Conservation (phyloP, 257 asterid genomes). For the Primulina huaijiensis region DNA sequence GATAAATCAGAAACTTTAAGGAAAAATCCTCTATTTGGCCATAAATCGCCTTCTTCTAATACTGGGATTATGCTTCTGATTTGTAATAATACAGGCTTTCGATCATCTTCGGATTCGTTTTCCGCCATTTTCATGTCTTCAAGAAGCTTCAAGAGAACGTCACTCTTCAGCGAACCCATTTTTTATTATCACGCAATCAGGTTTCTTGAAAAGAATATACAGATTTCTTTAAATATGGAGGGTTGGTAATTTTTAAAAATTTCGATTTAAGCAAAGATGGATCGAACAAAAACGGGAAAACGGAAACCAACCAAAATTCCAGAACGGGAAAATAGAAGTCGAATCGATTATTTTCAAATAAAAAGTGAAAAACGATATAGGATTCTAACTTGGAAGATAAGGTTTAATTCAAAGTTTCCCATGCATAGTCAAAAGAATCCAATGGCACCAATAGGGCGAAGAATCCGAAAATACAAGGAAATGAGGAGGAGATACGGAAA, state of each 20-base stretch:
- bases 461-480: not conserved
- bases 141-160: conserved; percentile 56
- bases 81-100: conserved; percentile 48
- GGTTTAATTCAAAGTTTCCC: not conserved
- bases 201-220: not conserved
- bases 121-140: conserved; percentile 44
- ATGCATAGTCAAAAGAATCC: not conserved
- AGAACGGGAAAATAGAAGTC: not conserved
- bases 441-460: not conserved
- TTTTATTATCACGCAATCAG: not conserved
- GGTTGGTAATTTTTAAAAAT: not conserved
- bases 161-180: conserved; percentile 54
- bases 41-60: conserved; percentile 65
- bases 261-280: not conserved
- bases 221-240: conserved; percentile 3
- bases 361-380: not conserved
- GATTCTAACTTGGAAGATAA: not conserved
- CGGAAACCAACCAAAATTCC: not conserved
- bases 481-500: too few relatives aligned
- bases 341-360: not conserved
- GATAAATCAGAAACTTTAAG: conserved; percentile 67
- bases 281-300: not conserved
- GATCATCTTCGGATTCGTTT: conserved; percentile 24
- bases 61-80: conserved; percentile 78
- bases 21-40: conserved; percentile 69